Percentiles rank a stretch among this genome's conserved stretches.
Conservation (phyloP, 2,329 filamentous ascomycete genomes). For the Alternaria dauci region DNA sequence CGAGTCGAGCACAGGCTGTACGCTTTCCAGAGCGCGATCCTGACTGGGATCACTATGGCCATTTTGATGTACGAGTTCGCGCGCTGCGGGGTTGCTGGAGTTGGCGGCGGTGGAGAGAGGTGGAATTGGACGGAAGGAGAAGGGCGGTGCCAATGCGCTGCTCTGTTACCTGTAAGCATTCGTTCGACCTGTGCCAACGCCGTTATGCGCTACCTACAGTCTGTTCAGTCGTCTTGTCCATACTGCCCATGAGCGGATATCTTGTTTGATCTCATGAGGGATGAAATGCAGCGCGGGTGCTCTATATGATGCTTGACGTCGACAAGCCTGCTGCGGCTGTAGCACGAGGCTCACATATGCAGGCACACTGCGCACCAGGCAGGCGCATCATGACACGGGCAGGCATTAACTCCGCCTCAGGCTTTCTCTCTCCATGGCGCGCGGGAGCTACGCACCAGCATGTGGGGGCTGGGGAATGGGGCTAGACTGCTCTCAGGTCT, state of each 20-base stretch:
- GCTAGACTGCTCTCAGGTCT: constrained; percentile 7
- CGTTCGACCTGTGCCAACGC: neutral
- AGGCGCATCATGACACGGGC: constrained; percentile 4
- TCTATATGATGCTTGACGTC: constrained; percentile 10
- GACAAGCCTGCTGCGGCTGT: constrained; percentile 4
- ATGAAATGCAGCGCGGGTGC: neutral
- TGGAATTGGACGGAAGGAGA: constrained; percentile 34
- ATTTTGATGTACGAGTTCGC: neutral
- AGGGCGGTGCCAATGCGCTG: constrained; percentile 31
- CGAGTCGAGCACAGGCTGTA: constrained; percentile 34
- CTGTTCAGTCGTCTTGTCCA: constrained; percentile 23
- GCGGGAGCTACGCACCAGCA: constrained; percentile 9
- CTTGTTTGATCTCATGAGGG: constrained; percentile 2
- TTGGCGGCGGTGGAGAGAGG: constrained; percentile 15
- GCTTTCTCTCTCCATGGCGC: neutral
- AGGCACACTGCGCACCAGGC: neutral
- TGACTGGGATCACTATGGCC: neutral
- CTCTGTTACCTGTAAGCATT: constrained; percentile 7
- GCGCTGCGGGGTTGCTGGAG: constrained; percentile 10
- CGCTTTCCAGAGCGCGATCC: neutral
- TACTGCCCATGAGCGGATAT: constrained; percentile 12
- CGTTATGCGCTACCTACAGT: constrained; percentile 1
- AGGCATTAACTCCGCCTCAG: constrained; percentile 2
- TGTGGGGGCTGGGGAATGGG: constrained; percentile 13
- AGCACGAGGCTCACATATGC: constrained; percentile 11